Base-by-base conservation (phyloP, 2,329 filamentous ascomycete genomes). In the Xylariaceae sp. region DNA sequence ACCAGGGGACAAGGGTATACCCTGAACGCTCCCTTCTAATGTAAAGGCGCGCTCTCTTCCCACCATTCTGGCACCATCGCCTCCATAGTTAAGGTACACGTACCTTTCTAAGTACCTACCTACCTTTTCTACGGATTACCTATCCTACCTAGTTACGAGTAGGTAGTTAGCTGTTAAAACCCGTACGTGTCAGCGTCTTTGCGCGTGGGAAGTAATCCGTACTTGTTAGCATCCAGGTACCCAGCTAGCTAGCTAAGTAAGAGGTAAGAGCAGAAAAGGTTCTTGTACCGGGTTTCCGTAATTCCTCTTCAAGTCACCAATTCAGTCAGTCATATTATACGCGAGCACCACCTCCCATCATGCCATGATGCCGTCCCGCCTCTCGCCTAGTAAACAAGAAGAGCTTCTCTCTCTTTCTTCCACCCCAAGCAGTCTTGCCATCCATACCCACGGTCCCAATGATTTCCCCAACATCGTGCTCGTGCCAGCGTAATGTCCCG, bases 381-480 rank as follows among this genome's bases (percentile, higher is more conserved):
- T 2, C 17, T 18, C 2, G 2, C 17, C 17, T 18, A 18, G 17
- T 18, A 18, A 18, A 18, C 17, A 18, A 18, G 17, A 55, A 42
- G 60, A 49, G 56, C 48, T 51, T 52, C 53, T 56, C 35, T 59
- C 50, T 42, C 50, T 51, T 58, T 56, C 57, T 42, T 45, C 18
- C 58, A 48, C 52, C 59, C 57, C 59, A 35, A 51, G 57, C 56
- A 57, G 17, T 17, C 55, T 55, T 53, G 54, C 44, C 55, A 56
- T 48, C 56, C 49, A 95, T 53, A 37, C 55, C 54, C 58, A 62
- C 51, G 60, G 55, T 56, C 55, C 61, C 59, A 59, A 65, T 65
- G 66, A 62, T 59, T 66, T 64, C 61, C 66, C 66, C 59, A 66
- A 62, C 52, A 45, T 57, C 64, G 60, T 64, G 70, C 67, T 63